Evolutionary conservation across 495 filamentous ascomycete species (phyloP).

Genomic region (Podospora bellae-mahoneyi): DNA sequence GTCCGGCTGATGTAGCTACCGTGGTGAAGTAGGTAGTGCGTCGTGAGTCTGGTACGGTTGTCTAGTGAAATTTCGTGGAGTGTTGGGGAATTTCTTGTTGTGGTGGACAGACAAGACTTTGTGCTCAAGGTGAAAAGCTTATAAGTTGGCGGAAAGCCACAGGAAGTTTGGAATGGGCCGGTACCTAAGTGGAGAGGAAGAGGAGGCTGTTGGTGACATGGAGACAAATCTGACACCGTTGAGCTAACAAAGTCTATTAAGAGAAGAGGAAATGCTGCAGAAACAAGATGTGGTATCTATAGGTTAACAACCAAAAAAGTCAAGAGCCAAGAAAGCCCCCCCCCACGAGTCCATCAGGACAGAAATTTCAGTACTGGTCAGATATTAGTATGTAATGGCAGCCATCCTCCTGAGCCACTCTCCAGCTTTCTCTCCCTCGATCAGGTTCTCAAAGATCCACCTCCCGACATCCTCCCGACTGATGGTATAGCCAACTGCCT

Average conservation of each 20-base stretch:
- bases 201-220: not conserved
- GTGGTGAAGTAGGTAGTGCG: not conserved
- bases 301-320: not conserved
- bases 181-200: not conserved
- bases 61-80: not conserved
- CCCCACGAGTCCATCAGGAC: too few relatives aligned
- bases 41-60: not conserved
- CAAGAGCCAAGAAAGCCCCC: not conserved
- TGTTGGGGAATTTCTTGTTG: not conserved
- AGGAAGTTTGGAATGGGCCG: not conserved
- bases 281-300: not conserved
- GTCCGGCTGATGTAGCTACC: not conserved
- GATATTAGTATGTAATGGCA: slow-evolving; percentile 24
- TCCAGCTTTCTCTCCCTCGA: slow-evolving; percentile 13
- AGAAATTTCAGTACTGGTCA: not conserved
- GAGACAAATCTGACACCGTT: not conserved
- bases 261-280: not conserved
- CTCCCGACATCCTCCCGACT: slow-evolving; percentile 41
- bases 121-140: not conserved
- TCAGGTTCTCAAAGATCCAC: slow-evolving; percentile 36
- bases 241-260: not conserved
- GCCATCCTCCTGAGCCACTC: slow-evolving; percentile 28
- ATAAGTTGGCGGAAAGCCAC: not conserved
- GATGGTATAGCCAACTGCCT: slow-evolving; percentile 46
- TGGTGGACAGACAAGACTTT: not conserved